A percentile compares a stretch with the other conserved stretches of the same genome.
These are phyloP conservation scores for Sapria himalayana DNA, from an alignment of 345 rosid genomes.

Conservation along the genomic window DNA sequence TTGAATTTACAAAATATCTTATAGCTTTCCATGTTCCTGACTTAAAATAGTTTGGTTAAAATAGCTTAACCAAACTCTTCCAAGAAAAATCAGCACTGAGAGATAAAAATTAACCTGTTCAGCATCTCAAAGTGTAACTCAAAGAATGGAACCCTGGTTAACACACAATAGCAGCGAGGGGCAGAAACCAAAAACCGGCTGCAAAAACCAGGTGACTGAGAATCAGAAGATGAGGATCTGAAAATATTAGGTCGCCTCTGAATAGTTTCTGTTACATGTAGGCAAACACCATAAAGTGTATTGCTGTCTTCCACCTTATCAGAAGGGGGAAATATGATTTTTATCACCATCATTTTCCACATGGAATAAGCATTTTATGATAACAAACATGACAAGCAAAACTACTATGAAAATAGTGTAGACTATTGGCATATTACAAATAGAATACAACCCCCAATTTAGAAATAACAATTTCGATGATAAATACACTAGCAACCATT, in stretches of 20 bases:
- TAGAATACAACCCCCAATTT: no score
- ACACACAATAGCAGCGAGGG: slow-evolving; percentile 92
- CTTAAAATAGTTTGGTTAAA: neutral
- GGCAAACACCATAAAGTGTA: slow-evolving; percentile 84
- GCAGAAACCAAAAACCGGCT: slow-evolving; percentile 78
- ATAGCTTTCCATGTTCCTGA: no score
- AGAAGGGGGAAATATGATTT: slow-evolving; percentile 10
- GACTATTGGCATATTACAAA: no score
- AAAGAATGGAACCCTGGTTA: slow-evolving; percentile 86
- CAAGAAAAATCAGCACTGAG: slow-evolving; percentile 6
- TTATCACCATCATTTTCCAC: slow-evolving; percentile 11
- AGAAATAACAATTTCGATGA: no score
- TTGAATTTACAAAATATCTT: no score
- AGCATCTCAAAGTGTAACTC: slow-evolving; percentile 90
- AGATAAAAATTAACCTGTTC: slow-evolving; percentile 42
- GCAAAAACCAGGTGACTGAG: slow-evolving; percentile 30
- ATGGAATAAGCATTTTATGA: no score
- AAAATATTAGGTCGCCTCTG: slow-evolving; percentile 77
- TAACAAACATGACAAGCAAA: no score
- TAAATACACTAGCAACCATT: no score
- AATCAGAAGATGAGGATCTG: slow-evolving; percentile 36
- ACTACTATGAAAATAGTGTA: no score
- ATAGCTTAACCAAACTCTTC: neutral
- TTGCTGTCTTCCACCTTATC: slow-evolving; percentile 79
- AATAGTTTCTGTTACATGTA: slow-evolving; percentile 75